A percentile compares a stretch with the other conserved stretches of the same genome.
Evolutionary conservation across 225 moss, liverwort and hornwort species (phyloP).

Genomic region (Ulota crispa): DNA sequence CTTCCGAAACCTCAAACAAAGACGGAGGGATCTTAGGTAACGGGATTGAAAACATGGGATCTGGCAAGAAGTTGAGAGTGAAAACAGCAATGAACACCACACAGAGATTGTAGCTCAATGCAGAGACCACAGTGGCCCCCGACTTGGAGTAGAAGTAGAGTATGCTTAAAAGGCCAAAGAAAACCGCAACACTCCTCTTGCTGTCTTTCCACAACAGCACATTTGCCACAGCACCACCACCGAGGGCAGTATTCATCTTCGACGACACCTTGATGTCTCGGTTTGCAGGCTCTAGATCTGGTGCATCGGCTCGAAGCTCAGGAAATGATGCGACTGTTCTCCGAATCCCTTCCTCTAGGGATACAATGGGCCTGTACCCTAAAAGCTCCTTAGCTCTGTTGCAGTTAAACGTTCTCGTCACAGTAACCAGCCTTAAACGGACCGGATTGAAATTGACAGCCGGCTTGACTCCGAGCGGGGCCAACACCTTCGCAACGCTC

Average conservation of each 20-base stretch:
- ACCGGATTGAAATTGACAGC: slow-evolving; percentile 79
- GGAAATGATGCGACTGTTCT: slow-evolving; percentile 72
- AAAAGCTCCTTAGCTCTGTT: slow-evolving; percentile 64
- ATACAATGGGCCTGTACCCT: slow-evolving; percentile 70
- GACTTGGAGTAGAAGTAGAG: slow-evolving; percentile 60
- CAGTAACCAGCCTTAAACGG: slow-evolving; percentile 72
- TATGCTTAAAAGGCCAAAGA: slow-evolving; percentile 50
- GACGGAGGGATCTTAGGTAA: slow-evolving; percentile 65
- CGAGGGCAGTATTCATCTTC: slow-evolving; percentile 51
- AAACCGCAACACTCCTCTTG: slow-evolving; percentile 41
- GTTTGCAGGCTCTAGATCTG: slow-evolving; percentile 23
- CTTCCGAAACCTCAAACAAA: slow-evolving; percentile 60
- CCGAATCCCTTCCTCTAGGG: slow-evolving; percentile 71
- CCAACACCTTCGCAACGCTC: slow-evolving; percentile 50
- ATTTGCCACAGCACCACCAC: slow-evolving; percentile 66
- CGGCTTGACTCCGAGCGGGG: slow-evolving; percentile 67
- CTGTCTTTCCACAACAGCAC: slow-evolving; percentile 69
- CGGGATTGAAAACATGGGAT: slow-evolving; percentile 61
- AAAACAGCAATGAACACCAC: slow-evolving; percentile 55
- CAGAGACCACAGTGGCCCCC: slow-evolving; percentile 54
- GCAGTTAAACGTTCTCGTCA: slow-evolving; percentile 75
- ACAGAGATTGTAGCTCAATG: slow-evolving; percentile 52
- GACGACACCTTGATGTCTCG: slow-evolving; percentile 41
- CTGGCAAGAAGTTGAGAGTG: slow-evolving; percentile 66
- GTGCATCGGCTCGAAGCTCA: slow-evolving; percentile 60